Base-by-base conservation (phyloP, 305 asterid genomes). In the Solanum hybrid region DNA sequence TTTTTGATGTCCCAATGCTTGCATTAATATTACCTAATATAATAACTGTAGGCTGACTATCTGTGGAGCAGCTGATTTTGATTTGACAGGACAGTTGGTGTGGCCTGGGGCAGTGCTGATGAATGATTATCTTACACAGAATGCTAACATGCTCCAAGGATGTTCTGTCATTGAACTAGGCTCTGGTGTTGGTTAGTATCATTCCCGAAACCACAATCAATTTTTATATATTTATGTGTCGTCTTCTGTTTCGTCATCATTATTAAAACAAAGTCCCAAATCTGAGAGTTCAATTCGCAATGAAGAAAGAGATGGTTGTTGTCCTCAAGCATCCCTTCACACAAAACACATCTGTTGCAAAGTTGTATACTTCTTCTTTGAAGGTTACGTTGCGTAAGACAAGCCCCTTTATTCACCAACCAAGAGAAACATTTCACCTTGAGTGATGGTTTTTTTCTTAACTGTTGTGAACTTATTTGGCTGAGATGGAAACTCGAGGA, bases 81-180 rank as follows among this genome's bases (percentile, higher is more conserved):
- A 97, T 93, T 91, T 97, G 92, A 97, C 99, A 8, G 99, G 98
- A 81, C 99, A 97, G 95, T 90, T 97, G 91, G 99, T 96, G 24
- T 97, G 99, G 99, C 98, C 99, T 73, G 99, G 99, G 85, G 99
- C 99, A 11, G 96, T 91, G 87, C 95, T 96, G 79, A 79, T 96
- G 94, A 97, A 97, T 90, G 93, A 94, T 89, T 97, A 95, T 92
- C 97, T 97, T 87, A 94, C 96, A 3, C 93, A 93, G 91, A 97
- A 95, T 90, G 92, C 94, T 34, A 97, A 94, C 38, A 91, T 93
- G 80, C 95, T 97, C 29, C 95, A 45, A 89, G 98, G 98, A 26
- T 93, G 95, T 91, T 96, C 99, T 70, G 93, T 93, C 89, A 92
- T 97, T 82, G 99, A 97, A 93, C 93, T 97, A 36, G 99, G 99